Base-by-base conservation (phyloP, 208 protist genomes). In the Cochliopodium minus region DNA sequence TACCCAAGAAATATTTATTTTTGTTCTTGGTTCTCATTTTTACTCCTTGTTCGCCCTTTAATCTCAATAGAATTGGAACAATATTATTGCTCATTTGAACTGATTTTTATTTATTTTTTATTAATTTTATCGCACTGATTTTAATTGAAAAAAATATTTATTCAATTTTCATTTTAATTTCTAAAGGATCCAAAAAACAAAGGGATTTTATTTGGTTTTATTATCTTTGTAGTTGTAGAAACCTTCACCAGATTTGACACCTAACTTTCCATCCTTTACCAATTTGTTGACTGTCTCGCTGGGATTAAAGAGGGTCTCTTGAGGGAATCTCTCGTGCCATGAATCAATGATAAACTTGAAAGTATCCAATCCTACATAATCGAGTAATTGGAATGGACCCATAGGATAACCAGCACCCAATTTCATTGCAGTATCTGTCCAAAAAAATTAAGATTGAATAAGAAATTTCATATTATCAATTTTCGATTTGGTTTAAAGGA, bases 331-430 rank as follows among this genome's bases (percentile, higher is more conserved):
- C 1, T 59, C 39, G 13, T 68, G 23, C 2, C 59, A 34, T 9
- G 64, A 61, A 33, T 23, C 58, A 70, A 74, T 74, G 40, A 81
- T 81, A 22, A 57, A 54, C 22, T 73, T 58, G 62, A 71, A 81
- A 10, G 78, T 84, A 50, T 84, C 78, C 1, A 84, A 56, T 38
- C 81, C 81, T 42, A 85, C 78, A 46, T 81, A 85, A 62, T 86
- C 79, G n/a, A 61, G 59, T 15, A 65, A 57, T 22, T 65, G 54
- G 0, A 82, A 53, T 42, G 75, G 75, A 20, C 75, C 75, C 77
- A 82, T 82, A 28, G 77, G 76, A 47, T 76, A 60, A 40, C 72
- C 74, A 15, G 58, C 74, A 32, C 77, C 77, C 23, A 82, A 61
- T 48, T 74, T 79, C 76, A 82, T 79, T 9, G 71, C 77, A 1